phyloP scores from a whole-genome alignment of 257 asterid species.

The Fraxinus pennsylvanica region DNA sequence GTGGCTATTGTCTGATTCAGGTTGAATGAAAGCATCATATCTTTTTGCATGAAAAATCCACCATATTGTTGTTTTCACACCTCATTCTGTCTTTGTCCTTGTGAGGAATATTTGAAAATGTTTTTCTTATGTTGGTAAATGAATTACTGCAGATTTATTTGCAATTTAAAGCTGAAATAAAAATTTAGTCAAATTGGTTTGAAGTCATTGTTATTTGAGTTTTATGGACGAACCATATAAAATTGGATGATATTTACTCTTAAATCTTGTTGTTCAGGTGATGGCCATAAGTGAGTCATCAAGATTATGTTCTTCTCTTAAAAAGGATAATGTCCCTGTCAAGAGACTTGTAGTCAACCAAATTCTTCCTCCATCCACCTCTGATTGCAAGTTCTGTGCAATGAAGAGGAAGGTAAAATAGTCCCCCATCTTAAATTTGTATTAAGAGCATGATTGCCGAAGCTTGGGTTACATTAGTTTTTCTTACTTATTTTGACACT shows the following conservation, averaged over 20 bases:
- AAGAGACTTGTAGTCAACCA: constrained; percentile 91
- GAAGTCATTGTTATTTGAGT: constrained; percentile 2
- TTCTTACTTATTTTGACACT: background rate
- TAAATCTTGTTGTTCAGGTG: constrained; percentile 50
- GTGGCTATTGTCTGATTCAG: background rate
- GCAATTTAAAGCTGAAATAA: background rate
- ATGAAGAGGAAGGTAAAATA: constrained; percentile 79
- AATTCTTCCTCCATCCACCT: constrained; percentile 80
- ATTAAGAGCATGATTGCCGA: background rate
- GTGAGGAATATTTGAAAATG: background rate
- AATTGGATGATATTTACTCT: background rate
- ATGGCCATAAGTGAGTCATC: constrained; percentile 98
- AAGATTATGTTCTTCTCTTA: constrained; percentile 83
- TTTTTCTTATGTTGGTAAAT: background rate
- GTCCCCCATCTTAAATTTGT: background rate
- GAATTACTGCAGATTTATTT: constrained; percentile 1
- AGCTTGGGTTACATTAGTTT: background rate
- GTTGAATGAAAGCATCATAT: background rate
- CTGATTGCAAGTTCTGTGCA: constrained; percentile 96
- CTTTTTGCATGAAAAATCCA: background rate
- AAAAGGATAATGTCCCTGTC: constrained; percentile 88
- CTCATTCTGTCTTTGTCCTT: background rate
- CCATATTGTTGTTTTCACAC: background rate
- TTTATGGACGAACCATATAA: background rate
- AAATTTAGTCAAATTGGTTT: no score